These are phyloP conservation scores for Dactylis glomerata DNA, from an alignment of 176 grass and related monocot species.

Conservation along the genomic window DNA sequence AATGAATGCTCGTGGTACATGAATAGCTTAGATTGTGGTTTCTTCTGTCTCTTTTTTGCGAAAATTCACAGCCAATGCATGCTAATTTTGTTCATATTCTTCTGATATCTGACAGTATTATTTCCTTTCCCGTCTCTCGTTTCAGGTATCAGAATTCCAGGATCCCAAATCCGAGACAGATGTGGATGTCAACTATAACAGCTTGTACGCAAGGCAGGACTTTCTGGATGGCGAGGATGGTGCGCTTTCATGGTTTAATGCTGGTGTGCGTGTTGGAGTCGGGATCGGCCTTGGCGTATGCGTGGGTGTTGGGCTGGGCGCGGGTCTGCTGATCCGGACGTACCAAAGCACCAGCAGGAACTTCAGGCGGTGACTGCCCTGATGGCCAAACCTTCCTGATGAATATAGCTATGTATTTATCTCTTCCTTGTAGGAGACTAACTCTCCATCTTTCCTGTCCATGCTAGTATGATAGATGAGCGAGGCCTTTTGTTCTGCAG, in stretches of 20 bases:
- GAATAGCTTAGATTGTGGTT: neutral
- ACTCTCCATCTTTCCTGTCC: slow-evolving; percentile 30
- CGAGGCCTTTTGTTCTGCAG: slow-evolving; percentile 21
- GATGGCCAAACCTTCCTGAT: slow-evolving; percentile 24
- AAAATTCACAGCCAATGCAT: neutral
- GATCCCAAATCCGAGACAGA: slow-evolving; percentile 49
- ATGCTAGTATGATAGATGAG: slow-evolving; percentile 39
- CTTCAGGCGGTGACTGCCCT: slow-evolving; percentile 62
- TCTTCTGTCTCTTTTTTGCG: neutral
- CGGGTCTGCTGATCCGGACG: slow-evolving; percentile 71
- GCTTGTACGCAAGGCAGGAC: slow-evolving; percentile 52
- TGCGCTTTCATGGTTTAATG: slow-evolving; percentile 96
- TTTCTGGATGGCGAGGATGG: slow-evolving; percentile 80
- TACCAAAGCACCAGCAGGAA: slow-evolving; percentile 76
- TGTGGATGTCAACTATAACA: slow-evolving; percentile 59
- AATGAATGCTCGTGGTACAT: neutral
- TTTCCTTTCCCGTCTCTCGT: slow-evolving; percentile 22
- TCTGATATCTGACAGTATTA: neutral
- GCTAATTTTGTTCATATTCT: neutral
- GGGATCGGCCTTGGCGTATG: slow-evolving; percentile 92
- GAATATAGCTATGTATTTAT: slow-evolving; percentile 40
- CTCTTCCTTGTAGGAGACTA: slow-evolving; percentile 34
- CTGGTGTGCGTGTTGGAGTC: slow-evolving; percentile 80
- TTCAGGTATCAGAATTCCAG: slow-evolving; percentile 64
- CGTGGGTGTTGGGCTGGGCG: slow-evolving; percentile 83